Evolutionary conservation across 176 grass and related monocot genomes (phyloP).

Genomic region (Oryza rufipogon): DNA sequence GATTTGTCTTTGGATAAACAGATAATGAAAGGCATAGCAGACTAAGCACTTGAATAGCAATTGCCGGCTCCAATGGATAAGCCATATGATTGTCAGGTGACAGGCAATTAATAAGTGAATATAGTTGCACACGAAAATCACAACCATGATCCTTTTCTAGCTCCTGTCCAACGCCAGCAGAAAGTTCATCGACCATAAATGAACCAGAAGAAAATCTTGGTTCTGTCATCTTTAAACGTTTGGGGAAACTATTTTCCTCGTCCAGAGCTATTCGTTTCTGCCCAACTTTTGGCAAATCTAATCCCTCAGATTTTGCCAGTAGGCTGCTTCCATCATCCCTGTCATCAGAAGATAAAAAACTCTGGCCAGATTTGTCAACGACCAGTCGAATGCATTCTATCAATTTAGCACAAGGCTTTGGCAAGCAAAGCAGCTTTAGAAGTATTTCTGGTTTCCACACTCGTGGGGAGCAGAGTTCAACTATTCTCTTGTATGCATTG

Average conservation of each 20-base stretch:
- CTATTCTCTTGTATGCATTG: slow-evolving; percentile 83
- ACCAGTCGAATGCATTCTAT: slow-evolving; percentile 74
- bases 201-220: slow-evolving; percentile 27
- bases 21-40: slow-evolving; percentile 61
- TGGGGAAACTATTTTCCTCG: slow-evolving; percentile 48
- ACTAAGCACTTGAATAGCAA: slow-evolving; percentile 69
- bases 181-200: slow-evolving; percentile 15
- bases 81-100: slow-evolving; percentile 51
- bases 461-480: slow-evolving; percentile 65
- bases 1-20: slow-evolving; percentile 43
- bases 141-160: slow-evolving; percentile 48
- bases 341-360: slow-evolving; percentile 40
- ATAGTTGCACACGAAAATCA: slow-evolving; percentile 49
- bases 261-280: slow-evolving; percentile 65
- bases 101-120: slow-evolving; percentile 56
- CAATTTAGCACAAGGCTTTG: slow-evolving; percentile 66
- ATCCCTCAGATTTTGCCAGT: slow-evolving; percentile 37
- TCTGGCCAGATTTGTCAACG: slow-evolving; percentile 50
- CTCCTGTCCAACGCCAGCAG: slow-evolving; percentile 38
- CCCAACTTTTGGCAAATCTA: slow-evolving; percentile 53
- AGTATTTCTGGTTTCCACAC: slow-evolving; percentile 87
- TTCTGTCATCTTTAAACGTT: slow-evolving; percentile 67
- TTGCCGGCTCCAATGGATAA: slow-evolving; percentile 60
- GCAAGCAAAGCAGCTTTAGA: slow-evolving; percentile 67
- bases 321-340: slow-evolving; percentile 30